Base-by-base conservation (phyloP, 768 basidiomycete species). In the Pholiota conissans region DNA sequence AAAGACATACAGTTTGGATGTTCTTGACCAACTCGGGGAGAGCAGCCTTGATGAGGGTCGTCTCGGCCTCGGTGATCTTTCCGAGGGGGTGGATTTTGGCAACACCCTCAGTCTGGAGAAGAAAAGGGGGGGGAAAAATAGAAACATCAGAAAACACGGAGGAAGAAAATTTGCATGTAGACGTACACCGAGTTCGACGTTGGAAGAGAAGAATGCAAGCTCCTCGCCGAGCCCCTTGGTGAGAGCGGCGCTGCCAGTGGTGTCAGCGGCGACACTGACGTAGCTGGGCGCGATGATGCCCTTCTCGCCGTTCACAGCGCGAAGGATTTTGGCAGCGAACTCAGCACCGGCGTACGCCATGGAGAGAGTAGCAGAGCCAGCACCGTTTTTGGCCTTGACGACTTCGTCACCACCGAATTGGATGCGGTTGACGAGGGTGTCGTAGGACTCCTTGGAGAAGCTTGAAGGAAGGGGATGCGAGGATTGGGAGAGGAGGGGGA, bases 371-470 rank as follows among this genome's bases (percentile, higher is more conserved):
- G 95, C 95, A 29, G 93, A 95, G 45, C 97, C 97, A 52, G 87
- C 86, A 63, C 90, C 90, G 66, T 93, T 90, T 79, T 99, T 99
- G 42, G 97, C 97, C 77, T 97, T 91, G 71, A 98, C 96, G 68
- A 98, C 95, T 76, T 98, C 95, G 65, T 97, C 95, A 57, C 95
- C 95, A 56, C 95, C 95, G 67, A 91, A 97, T 72, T 96, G 95
- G 66, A 97, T 93, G 63, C 93, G 90, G 56, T 93, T 80, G 48
- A 91, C 79, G 49, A 98, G 82, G 13, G 79, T 74, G 26, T 86
- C 84, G 65, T 85, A 71, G 1, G 73, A 70, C 5, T 74, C 76
- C 32, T 76, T 66, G n/a, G 78, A 64, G 56, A 88, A 56, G 55
- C 71, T 70, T n/a, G 82, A 58, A 27, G 91, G 90, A 22, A 95